Percentiles rank a stretch among this genome's conserved stretches.
These are phyloP conservation scores for Mycena indigotica DNA, from an alignment of 768 basidiomycete genomes.

Conservation along the genomic window DNA sequence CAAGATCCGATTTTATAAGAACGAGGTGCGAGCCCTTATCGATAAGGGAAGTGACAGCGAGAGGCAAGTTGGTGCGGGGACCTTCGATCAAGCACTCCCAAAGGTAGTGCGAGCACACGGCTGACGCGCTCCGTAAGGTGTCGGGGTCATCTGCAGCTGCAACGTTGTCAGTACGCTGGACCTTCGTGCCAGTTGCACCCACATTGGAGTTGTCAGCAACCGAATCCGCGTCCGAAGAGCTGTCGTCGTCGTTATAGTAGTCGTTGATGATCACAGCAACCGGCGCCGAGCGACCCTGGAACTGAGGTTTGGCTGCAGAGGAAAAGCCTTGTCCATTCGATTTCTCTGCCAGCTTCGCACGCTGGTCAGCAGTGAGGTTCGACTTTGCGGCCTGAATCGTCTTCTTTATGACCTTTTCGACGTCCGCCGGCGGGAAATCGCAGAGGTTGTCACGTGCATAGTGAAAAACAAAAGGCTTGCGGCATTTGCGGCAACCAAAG, in stretches of 20 bases:
- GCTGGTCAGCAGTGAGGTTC: neutral
- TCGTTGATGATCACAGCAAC: neutral
- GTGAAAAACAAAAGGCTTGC: neutral
- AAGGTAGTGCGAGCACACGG: conserved; percentile 1
- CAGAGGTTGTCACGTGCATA: neutral
- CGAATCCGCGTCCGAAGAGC: neutral
- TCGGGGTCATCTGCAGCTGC: neutral
- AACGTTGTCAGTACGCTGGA: too few species aligned
- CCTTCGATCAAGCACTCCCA: conserved; percentile 9
- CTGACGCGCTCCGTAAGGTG: neutral
- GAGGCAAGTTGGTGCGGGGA: neutral
- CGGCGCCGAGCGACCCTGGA: neutral
- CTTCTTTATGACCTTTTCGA: neutral
- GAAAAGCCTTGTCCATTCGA: neutral
- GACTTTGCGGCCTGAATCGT: neutral
- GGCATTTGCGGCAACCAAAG: neutral
- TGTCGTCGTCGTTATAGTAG: neutral
- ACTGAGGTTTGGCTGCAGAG: neutral
- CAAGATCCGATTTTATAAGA: neutral
- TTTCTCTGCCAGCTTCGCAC: too few species aligned
- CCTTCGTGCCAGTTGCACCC: too few species aligned
- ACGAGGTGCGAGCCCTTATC: conserved; percentile 10
- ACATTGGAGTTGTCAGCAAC: neutral
- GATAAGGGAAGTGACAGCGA: neutral
- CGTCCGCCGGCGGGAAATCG: neutral